phyloP scores from a whole-genome alignment of 108 stramenopile genomes.

The Skeletonema marinoi region DNA sequence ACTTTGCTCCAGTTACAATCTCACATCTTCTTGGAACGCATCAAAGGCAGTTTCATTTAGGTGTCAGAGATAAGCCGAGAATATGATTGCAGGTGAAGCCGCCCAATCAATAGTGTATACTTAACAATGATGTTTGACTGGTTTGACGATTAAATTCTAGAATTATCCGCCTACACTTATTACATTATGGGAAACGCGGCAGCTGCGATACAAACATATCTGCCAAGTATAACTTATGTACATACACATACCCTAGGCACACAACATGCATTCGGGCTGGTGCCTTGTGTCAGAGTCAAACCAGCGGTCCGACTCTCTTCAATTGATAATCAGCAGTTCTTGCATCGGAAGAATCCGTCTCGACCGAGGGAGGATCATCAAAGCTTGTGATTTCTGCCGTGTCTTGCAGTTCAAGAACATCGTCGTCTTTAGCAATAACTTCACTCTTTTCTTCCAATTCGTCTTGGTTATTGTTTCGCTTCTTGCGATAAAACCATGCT shows the following conservation, averaged over 20 bases:
- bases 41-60: not conserved
- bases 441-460: not conserved
- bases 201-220: too few relatives aligned
- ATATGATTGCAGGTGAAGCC: not conserved
- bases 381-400: not conserved
- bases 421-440: not conserved
- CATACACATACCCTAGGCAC: too few relatives aligned
- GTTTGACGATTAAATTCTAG: too few relatives aligned
- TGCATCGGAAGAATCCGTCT: too few relatives aligned
- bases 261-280: too few relatives aligned
- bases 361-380: not conserved
- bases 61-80: not conserved
- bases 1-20: not conserved
- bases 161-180: too few relatives aligned
- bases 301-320: too few relatives aligned
- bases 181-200: too few relatives aligned
- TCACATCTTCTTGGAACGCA: not conserved
- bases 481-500: not conserved
- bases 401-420: not conserved
- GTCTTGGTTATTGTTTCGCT: not conserved
- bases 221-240: too few relatives aligned
- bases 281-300: too few relatives aligned
- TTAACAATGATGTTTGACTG: not conserved
- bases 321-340: too few relatives aligned
- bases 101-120: not conserved